Conservation (phyloP, 78 protist genomes). For the Thecamonas trahens region DNA sequence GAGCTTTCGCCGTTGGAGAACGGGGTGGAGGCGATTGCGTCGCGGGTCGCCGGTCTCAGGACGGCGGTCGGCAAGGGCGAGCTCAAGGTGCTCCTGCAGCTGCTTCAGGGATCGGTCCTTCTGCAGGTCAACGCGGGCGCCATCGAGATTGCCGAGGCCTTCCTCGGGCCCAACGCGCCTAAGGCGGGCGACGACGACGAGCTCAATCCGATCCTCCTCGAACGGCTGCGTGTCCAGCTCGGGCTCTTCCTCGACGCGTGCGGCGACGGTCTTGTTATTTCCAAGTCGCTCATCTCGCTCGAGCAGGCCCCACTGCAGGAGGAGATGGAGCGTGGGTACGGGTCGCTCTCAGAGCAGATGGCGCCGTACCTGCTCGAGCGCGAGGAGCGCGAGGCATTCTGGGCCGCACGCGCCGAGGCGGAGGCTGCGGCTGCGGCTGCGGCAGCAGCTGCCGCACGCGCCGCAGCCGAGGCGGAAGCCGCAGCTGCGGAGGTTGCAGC, state of each 20-base stretch:
- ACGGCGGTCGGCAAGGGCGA: neutral
- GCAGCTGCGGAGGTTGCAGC: too few relatives aligned
- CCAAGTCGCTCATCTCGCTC: neutral
- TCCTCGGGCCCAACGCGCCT: neutral
- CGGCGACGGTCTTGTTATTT: neutral
- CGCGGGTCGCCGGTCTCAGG: neutral
- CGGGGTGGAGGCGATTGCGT: neutral
- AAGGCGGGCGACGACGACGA: too few relatives aligned
- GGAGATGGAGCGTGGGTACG: neutral
- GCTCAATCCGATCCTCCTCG: neutral
- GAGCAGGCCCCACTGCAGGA: neutral
- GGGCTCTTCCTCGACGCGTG: neutral
- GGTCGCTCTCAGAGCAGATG: neutral
- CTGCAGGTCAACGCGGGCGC: neutral
- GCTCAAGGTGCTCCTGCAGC: neutral
- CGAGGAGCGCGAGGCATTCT: neutral
- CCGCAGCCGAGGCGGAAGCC: too few relatives aligned
- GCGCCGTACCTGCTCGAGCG: neutral
- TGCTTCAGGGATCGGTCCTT: neutral
- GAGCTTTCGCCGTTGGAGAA: neutral
- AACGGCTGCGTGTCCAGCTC: neutral
- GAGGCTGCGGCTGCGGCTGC: too few relatives aligned
- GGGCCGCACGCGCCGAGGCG: too few relatives aligned
- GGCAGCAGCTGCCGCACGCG: too few relatives aligned
- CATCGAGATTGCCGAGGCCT: neutral